Conservation (phyloP, 1,284 basidiomycete genomes). For the Ustilago nuda region DNA sequence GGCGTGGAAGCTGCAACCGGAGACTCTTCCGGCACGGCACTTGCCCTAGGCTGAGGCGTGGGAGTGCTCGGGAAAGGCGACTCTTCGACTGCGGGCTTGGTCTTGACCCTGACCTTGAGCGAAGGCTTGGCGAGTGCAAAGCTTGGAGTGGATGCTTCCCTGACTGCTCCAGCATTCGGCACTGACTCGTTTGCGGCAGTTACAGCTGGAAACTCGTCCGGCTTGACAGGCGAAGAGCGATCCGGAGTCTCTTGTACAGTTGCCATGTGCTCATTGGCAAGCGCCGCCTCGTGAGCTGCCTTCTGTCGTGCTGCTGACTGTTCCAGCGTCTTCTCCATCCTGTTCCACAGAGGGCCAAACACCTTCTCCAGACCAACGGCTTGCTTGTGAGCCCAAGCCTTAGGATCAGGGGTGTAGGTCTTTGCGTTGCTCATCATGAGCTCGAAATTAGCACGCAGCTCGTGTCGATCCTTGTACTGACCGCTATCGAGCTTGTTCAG, state of each 20-base stretch:
- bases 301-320: constrained; percentile 65
- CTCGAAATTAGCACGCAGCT: constrained; percentile 86
- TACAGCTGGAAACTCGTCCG: constrained; percentile 12
- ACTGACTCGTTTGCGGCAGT: neutral
- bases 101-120: constrained; percentile 50
- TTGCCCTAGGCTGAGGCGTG: constrained; percentile 17
- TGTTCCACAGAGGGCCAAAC: constrained; percentile 83
- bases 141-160: constrained; percentile 33
- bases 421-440: constrained; percentile 90
- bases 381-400: constrained; percentile 81
- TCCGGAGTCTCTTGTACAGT: constrained; percentile 23
- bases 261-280: constrained; percentile 26
- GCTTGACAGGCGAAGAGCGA: constrained; percentile 27
- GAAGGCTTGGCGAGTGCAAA: constrained; percentile 30
- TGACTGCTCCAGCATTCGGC: constrained; percentile 6
- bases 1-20: constrained; percentile 16
- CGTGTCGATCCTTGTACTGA: constrained; percentile 82
- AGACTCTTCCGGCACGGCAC: constrained; percentile 11
- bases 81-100: constrained; percentile 23
- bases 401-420: constrained; percentile 79
- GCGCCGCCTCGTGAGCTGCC: constrained; percentile 46
- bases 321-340: constrained; percentile 67
- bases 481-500: constrained; percentile 86
- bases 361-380: constrained; percentile 81
- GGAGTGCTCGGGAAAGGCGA: constrained; percentile 37